Evolutionary conservation across 805 yeast genomes (phyloP).

Genomic region (Yamadazyma scolyti): DNA sequence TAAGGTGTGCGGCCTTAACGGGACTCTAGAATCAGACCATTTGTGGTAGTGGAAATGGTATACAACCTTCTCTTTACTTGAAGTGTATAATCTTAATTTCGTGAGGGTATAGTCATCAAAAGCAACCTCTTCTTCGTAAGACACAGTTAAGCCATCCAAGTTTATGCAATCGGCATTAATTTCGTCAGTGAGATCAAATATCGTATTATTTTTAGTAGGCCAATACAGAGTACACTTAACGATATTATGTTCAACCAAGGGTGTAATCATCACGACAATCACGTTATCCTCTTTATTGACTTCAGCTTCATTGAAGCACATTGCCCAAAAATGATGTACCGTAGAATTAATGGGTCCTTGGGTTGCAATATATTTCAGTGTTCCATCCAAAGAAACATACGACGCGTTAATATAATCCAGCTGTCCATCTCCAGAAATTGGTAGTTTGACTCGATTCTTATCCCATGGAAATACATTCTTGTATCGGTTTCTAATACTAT

Average conservation of each 20-base stretch:
- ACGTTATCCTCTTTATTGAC: slow-evolving; percentile 20
- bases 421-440: slow-evolving; percentile 7
- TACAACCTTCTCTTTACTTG: slow-evolving; percentile 20
- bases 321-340: slow-evolving; percentile 45
- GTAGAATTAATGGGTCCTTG: slow-evolving; percentile 59
- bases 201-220: slow-evolving; percentile 22
- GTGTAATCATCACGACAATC: slow-evolving; percentile 43
- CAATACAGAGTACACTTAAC: slow-evolving; percentile 43
- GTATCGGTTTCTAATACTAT: slow-evolving; percentile 28
- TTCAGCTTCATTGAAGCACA: slow-evolving; percentile 35
- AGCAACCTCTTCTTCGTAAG: slow-evolving; percentile 15
- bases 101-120: slow-evolving; percentile 24
- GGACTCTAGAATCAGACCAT: slow-evolving; percentile 45
- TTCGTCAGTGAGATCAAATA: slow-evolving; percentile 16
- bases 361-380: slow-evolving; percentile 54
- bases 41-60: slow-evolving; percentile 38
- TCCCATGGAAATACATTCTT: slow-evolving; percentile 41
- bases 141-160: slow-evolving; percentile 13
- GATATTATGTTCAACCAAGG: slow-evolving; percentile 43
- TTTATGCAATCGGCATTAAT: slow-evolving; percentile 19
- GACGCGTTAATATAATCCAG: slow-evolving; percentile 41
- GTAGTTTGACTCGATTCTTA: slow-evolving; percentile 28
- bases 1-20: slow-evolving; percentile 30
- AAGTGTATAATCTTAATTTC: slow-evolving; percentile 18
- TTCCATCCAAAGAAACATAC: slow-evolving; percentile 16